Evolutionary conservation across 257 asterid species (phyloP).

Genomic region (Solanum infundibuliforme): DNA sequence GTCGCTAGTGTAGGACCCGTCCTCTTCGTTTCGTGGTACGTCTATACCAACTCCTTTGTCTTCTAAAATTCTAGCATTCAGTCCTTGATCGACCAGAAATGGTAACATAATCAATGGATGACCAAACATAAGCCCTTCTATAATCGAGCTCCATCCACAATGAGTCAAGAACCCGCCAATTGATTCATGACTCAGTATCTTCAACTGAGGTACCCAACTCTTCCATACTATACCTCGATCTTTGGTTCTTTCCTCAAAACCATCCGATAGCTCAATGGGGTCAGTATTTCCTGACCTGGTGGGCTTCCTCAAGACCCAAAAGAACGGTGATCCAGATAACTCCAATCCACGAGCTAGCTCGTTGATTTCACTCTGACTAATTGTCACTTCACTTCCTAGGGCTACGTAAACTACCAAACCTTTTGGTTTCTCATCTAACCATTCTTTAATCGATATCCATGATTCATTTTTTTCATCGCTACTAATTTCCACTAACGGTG

Average conservation of each 20-base stretch:
- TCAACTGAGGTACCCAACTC: constrained; percentile 40
- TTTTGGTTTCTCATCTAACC: constrained; percentile 12
- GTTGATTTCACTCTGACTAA: constrained; percentile 9
- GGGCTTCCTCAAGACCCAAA: constrained; percentile 28
- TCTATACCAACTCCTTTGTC: constrained; percentile 5
- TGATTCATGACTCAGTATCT: constrained; percentile 36
- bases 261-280: constrained; percentile 8
- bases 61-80: neutral
- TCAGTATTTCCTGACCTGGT: neutral
- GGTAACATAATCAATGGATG: constrained; percentile 22
- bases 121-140: constrained; percentile 27
- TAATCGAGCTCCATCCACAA: constrained; percentile 36
- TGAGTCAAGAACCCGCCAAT: constrained; percentile 45
- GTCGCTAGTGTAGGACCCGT: constrained; percentile 17
- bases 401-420: constrained; percentile 27
- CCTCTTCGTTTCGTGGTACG: constrained; percentile 14
- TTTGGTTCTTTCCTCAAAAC: constrained; percentile 26
- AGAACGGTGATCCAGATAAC: constrained; percentile 23
- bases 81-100: constrained; percentile 19
- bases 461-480: neutral
- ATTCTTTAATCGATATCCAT: constrained; percentile 13
- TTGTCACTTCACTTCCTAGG: constrained; percentile 27
- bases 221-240: constrained; percentile 37
- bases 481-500: constrained; percentile 1
- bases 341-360: constrained; percentile 43